These are phyloP conservation scores for Talaromyces atroroseus DNA, from an alignment of 2,329 filamentous ascomycete genomes.

Conservation along the genomic window DNA sequence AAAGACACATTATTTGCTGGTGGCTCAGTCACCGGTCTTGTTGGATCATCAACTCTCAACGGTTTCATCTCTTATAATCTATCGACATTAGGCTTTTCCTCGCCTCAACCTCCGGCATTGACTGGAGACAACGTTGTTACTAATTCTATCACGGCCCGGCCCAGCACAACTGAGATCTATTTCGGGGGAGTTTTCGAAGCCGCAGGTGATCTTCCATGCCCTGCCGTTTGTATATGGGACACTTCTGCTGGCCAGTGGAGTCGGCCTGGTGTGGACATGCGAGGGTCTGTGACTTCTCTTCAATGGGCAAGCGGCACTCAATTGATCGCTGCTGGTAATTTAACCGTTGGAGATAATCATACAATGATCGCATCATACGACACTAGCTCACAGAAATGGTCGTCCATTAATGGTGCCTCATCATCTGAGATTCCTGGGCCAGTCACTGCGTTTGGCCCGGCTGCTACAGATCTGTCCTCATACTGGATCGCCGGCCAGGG, in stretches of 20 bases:
- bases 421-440: conserved; percentile 63
- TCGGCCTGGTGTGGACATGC: conserved; percentile 66
- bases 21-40: conserved; percentile 66
- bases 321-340: conserved; percentile 71
- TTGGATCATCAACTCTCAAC: conserved; percentile 58
- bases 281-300: conserved; percentile 65
- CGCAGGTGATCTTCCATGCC: conserved; percentile 77
- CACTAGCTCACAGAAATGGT: conserved; percentile 61
- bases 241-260: conserved; percentile 69
- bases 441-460: conserved; percentile 68
- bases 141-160: conserved; percentile 67
- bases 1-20: conserved; percentile 72
- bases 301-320: conserved; percentile 68
- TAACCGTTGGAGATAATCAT: conserved; percentile 61
- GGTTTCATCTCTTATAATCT: conserved; percentile 81
- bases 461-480: conserved; percentile 63
- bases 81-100: conserved; percentile 53
- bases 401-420: conserved; percentile 50
- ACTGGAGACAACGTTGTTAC: conserved; percentile 63
- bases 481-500: conserved; percentile 78
- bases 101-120: conserved; percentile 69
- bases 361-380: conserved; percentile 71
- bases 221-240: conserved; percentile 74
- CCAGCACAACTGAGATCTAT: conserved; percentile 67
- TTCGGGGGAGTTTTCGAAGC: conserved; percentile 80